Percentiles rank a stretch among this genome's conserved stretches.
Evolutionary conservation across 805 yeast species (phyloP).

Genomic region (Alloascoidea africana): DNA sequence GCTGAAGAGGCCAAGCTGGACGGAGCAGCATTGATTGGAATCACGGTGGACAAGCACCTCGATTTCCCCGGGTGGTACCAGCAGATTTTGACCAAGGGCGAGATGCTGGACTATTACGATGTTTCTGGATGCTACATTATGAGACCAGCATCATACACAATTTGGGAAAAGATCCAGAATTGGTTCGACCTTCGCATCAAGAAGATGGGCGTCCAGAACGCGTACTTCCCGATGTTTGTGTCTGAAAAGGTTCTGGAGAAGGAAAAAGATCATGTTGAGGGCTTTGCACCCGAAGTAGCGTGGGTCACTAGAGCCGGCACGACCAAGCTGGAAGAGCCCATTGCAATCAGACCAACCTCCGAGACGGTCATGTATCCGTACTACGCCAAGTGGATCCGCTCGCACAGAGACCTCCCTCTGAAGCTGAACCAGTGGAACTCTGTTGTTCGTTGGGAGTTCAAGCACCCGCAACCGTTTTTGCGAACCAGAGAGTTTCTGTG

Average conservation of each 20-base stretch:
- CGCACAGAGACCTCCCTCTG: conserved; percentile 94
- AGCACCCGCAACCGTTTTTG: conserved; percentile 97
- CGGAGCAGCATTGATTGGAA: conserved; percentile 64
- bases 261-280: conserved; percentile 98
- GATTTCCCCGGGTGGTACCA: conserved; percentile 98
- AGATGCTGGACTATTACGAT: conserved; percentile 96
- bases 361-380: conserved; percentile 99
- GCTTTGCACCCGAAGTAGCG: conserved; percentile 99
- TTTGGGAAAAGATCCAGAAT: conserved; percentile 89
- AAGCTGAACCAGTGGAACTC: conserved; percentile 98
- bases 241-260: conserved; percentile 84
- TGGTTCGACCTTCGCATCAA: conserved; percentile 78
- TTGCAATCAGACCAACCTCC: conserved; percentile 98
- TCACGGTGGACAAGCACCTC: conserved; percentile 80
- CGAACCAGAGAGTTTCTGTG: conserved; percentile 98
- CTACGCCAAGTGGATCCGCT: conserved; percentile 97
- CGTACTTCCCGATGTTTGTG: conserved; percentile 98
- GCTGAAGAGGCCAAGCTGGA: conserved; percentile 12
- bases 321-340: conserved; percentile 92
- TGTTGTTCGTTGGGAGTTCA: conserved; percentile 99
- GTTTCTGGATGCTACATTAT: conserved; percentile 97
- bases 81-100: conserved; percentile 92
- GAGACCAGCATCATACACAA: conserved; percentile 87
- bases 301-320: conserved; percentile 97
- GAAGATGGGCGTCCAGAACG: conserved; percentile 79